A percentile compares a stretch with the other conserved stretches of the same genome.
These are phyloP conservation scores for Emericellopsis terricola DNA, from an alignment of 495 filamentous ascomycete genomes.

Conservation along the genomic window DNA sequence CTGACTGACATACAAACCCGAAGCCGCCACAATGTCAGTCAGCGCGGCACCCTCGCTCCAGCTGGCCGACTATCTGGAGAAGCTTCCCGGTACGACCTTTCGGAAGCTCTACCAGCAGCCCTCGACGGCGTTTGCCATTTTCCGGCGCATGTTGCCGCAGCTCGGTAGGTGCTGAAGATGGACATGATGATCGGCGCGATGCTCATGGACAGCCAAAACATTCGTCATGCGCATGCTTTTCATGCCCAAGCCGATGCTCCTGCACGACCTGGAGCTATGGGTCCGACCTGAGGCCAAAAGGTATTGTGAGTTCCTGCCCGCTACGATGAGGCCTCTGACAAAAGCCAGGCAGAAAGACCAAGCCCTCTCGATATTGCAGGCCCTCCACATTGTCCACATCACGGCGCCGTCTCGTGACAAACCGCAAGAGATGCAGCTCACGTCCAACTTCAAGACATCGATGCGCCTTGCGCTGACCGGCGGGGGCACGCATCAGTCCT, in stretches of 20 bases:
- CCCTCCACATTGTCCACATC: slow-evolving; percentile 61
- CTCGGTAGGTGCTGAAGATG: no score
- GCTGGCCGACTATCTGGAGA: slow-evolving; percentile 76
- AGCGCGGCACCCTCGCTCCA: slow-evolving; percentile 13
- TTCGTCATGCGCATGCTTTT: slow-evolving; percentile 92
- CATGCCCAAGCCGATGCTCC: slow-evolving; percentile 54
- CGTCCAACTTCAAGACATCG: slow-evolving; percentile 55
- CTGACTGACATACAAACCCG: neutral
- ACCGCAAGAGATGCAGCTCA: slow-evolving; percentile 48
- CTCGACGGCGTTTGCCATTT: slow-evolving; percentile 85
- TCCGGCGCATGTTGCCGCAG: slow-evolving; percentile 89
- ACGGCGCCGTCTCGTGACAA: slow-evolving; percentile 36
- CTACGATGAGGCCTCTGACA: no score
- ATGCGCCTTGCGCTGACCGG: slow-evolving; percentile 74
- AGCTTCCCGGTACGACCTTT: slow-evolving; percentile 75
- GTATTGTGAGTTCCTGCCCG: no score
- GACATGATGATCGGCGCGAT: neutral
- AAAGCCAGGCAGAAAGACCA: slow-evolving; percentile 58
- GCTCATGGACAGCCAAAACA: slow-evolving; percentile 43
- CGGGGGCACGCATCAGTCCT: slow-evolving; percentile 66
- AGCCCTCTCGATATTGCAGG: slow-evolving; percentile 59
- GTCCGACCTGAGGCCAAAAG: slow-evolving; percentile 50
- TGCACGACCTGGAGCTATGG: slow-evolving; percentile 68
- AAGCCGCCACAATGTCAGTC: slow-evolving; percentile 10
- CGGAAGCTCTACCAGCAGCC: slow-evolving; percentile 85